Conservation (phyloP, 495 filamentous ascomycete species). For the Lasiosphaeria hispida region DNA sequence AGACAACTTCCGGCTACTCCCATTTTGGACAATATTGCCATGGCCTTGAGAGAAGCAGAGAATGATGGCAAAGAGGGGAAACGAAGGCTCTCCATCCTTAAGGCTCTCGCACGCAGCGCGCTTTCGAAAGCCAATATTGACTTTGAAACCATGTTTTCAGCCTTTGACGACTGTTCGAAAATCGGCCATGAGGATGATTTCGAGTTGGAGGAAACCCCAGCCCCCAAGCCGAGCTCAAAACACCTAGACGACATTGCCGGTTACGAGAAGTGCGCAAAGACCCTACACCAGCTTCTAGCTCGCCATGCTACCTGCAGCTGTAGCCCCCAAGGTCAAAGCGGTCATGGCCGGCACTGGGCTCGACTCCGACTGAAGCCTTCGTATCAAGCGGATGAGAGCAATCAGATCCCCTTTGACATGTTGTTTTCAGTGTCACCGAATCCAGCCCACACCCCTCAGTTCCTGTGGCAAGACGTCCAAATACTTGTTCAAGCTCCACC, state of each 20-base stretch:
- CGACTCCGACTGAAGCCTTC: neutral
- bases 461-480: neutral
- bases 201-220: neutral
- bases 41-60: too few species aligned
- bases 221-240: neutral
- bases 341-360: slow-evolving; percentile 3
- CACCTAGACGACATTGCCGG: neutral
- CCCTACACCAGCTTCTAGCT: neutral
- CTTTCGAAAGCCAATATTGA: too few species aligned
- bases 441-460: neutral
- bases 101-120: too few species aligned
- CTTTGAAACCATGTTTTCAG: too few species aligned
- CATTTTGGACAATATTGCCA: too few species aligned
- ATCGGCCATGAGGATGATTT: neutral
- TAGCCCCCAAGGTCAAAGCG: neutral
- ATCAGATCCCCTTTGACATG: too few species aligned
- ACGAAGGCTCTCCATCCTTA: too few species aligned
- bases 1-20: too few species aligned
- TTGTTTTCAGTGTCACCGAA: slow-evolving; percentile 4
- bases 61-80: too few species aligned
- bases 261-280: neutral
- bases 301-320: neutral
- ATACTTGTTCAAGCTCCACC: neutral
- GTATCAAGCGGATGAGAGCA: neutral
- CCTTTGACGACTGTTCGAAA: neutral